Conservation (phyloP, 2,329 filamentous ascomycete genomes). For the Aspergillaceae sp. region DNA sequence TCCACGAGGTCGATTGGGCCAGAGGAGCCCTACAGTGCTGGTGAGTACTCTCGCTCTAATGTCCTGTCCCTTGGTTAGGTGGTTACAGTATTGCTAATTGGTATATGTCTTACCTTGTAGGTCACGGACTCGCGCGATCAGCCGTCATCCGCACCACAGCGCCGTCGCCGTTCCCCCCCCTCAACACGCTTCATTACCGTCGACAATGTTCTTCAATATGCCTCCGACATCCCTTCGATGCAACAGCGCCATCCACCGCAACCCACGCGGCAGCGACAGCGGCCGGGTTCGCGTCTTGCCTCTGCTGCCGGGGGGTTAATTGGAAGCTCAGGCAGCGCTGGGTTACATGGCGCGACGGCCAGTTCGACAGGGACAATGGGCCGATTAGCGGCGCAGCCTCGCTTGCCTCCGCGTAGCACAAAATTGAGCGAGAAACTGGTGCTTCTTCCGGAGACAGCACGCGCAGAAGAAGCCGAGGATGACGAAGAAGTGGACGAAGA, state of each 20-base stretch:
- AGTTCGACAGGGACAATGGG: slow-evolving; percentile 49
- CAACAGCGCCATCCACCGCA: slow-evolving; percentile 65
- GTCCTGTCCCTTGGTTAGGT: slow-evolving; percentile 3
- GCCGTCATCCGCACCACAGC: slow-evolving; percentile 18
- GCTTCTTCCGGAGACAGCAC: slow-evolving; percentile 70
- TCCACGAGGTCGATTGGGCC: slow-evolving; percentile 24
- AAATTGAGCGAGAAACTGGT: slow-evolving; percentile 98
- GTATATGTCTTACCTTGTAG: slow-evolving; percentile 11
- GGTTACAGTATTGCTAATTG: slow-evolving; percentile 6
- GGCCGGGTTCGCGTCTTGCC: slow-evolving; percentile 26
- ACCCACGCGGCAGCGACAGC: slow-evolving; percentile 21
- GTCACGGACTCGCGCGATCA: slow-evolving; percentile 40
- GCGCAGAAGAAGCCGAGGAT: slow-evolving; percentile 31
- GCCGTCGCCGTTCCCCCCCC: slow-evolving; percentile 23
- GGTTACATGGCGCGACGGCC: slow-evolving; percentile 28
- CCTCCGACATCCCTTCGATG: slow-evolving; percentile 89
- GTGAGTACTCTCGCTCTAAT: slow-evolving; percentile 17
- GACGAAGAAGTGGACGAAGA: slow-evolving; percentile 15
- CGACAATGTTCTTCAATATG: slow-evolving; percentile 89
- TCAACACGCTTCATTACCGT: slow-evolving; percentile 72
- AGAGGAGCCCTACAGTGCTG: slow-evolving; percentile 38
- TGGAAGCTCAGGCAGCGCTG: slow-evolving; percentile 35
- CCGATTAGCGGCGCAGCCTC: slow-evolving; percentile 46
- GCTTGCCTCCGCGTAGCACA: slow-evolving; percentile 75
- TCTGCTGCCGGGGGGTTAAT: slow-evolving; percentile 24